phyloP scores from a whole-genome alignment of 345 rosid species.

The Noccaea bulbosa region DNA sequence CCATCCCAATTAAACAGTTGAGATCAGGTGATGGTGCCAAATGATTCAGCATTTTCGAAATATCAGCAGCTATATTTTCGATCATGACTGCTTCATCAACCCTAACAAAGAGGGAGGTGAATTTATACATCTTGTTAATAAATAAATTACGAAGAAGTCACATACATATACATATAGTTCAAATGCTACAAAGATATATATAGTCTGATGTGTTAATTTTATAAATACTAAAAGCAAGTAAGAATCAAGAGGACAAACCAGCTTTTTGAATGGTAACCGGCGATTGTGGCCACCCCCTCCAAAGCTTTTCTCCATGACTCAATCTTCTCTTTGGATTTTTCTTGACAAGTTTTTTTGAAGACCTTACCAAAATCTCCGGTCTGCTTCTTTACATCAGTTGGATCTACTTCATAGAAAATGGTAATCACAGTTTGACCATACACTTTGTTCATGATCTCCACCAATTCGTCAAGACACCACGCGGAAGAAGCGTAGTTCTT shows the following conservation, averaged over 20 bases:
- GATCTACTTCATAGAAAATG: too few relatives aligned
- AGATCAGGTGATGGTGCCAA: neutral
- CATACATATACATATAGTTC: too few relatives aligned
- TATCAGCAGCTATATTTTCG: neutral
- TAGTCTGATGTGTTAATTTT: too few relatives aligned
- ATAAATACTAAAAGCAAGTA: too few relatives aligned
- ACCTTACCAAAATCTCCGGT: too few relatives aligned
- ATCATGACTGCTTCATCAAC: neutral
- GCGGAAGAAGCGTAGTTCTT: neutral
- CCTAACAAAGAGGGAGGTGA: neutral
- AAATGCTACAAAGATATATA: too few relatives aligned
- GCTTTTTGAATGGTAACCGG: neutral
- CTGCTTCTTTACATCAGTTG: too few relatives aligned
- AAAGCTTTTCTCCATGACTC: neutral
- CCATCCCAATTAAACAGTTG: neutral
- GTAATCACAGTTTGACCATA: too few relatives aligned
- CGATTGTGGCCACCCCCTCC: neutral
- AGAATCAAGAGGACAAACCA: neutral
- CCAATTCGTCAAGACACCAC: neutral
- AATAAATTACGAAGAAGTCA: too few relatives aligned
- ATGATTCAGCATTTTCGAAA: neutral
- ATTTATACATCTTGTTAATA: neutral
- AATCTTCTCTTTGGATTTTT: neutral
- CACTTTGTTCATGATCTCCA: too few relatives aligned
- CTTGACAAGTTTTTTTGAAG: neutral